Evolutionary conservation across 176 grass and related monocot species (phyloP), one percentile per base, ranked within the genome.

Genomic region (Leersia perrieri): DNA sequence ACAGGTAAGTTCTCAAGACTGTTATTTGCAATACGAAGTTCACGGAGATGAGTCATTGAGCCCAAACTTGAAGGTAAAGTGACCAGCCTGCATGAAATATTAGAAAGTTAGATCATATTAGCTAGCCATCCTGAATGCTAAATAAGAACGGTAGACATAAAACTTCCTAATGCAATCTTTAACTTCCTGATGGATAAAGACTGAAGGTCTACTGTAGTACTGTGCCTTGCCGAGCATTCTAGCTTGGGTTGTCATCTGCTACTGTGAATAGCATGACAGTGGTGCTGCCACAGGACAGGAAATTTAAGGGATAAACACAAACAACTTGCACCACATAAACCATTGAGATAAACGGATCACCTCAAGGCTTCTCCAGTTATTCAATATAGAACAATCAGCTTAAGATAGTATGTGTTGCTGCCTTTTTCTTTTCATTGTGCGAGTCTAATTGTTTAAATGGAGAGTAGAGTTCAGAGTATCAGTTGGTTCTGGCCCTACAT

Each of bases 21-120:
- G 60, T 94, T 98, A 74, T 83, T 87, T 39, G 95, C 90, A 81
- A 98, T 64, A 87, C 90, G 84, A 68, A 98, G 88, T 84, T 98
- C 88, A 72, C 84, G 66, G 47, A 94, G 72, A 71, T 87, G 92
- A 78, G 72, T 89, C 75, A 98, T 75, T 27, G 73, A 82, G 18
- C 90, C 83, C 81, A 93, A 90, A 80, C 41, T 65, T 15, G 92
- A 87, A 67, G 92, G 92, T 75, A 98, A 89, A 80, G 39, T 73
- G 63, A 86, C 88, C 84, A 98, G 69, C 75, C 95, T 98, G 90
- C 87, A 91, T 66, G 84, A 86, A 51, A 70, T 64, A 63, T 29
- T 3, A 61, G 29, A 55, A 83, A 29, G 23, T 68, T 57, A 77
- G 63, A 63, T 63, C 29, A 14, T 15, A 64, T 31, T 33, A 79